Evolutionary conservation across 2,329 filamentous ascomycete species (phyloP).

Genomic region (Decorospora gaudefroyi): DNA sequence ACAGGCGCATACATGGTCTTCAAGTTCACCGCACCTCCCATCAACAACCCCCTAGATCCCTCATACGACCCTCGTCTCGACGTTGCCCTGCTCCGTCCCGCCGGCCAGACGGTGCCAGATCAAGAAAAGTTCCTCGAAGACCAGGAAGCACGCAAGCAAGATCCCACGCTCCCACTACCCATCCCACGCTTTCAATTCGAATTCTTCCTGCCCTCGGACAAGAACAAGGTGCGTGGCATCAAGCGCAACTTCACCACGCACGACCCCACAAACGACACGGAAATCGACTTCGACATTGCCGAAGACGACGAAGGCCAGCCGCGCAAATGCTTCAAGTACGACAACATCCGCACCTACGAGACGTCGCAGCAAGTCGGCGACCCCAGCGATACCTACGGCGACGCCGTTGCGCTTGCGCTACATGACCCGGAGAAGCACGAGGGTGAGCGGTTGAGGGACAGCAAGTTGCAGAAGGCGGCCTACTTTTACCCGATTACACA

Average conservation of each 20-base stretch:
- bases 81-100: slow-evolving; percentile 61
- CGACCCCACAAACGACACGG: slow-evolving; percentile 57
- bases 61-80: slow-evolving; percentile 64
- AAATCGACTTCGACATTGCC: slow-evolving; percentile 40
- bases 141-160: slow-evolving; percentile 47
- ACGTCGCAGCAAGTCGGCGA: slow-evolving; percentile 59
- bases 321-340: slow-evolving; percentile 60
- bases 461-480: slow-evolving; percentile 56
- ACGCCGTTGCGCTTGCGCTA: slow-evolving; percentile 61
- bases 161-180: slow-evolving; percentile 57
- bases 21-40: slow-evolving; percentile 65
- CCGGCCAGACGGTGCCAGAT: slow-evolving; percentile 58
- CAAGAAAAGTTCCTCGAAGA: slow-evolving; percentile 57
- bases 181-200: slow-evolving; percentile 63
- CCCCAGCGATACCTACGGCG: slow-evolving; percentile 58
- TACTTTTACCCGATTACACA: slow-evolving; percentile 66
- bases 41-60: slow-evolving; percentile 51
- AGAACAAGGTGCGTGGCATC: slow-evolving; percentile 55
- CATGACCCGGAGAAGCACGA: slow-evolving; percentile 56
- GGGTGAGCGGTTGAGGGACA: slow-evolving; percentile 43
- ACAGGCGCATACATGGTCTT: slow-evolving; percentile 63
- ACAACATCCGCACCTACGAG: slow-evolving; percentile 64
- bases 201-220: slow-evolving; percentile 60
- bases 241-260: slow-evolving; percentile 60
- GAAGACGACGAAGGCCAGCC: slow-evolving; percentile 52